These are phyloP conservation scores for Lippia alba DNA, from an alignment of 305 asterid species.

Conservation along the genomic window DNA sequence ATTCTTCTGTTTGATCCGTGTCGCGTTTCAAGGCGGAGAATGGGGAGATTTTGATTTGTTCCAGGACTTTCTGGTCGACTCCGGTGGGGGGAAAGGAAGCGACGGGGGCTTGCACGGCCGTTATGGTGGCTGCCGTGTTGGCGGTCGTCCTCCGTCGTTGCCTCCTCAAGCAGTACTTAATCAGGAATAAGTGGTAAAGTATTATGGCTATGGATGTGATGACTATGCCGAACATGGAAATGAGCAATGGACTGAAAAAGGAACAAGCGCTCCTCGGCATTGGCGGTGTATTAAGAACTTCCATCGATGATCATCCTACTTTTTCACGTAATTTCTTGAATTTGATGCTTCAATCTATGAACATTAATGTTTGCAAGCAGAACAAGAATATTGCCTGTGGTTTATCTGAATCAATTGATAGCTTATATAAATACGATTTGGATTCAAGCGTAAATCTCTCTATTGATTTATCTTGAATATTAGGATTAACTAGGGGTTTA, in stretches of 20 bases:
- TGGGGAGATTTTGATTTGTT: conserved; percentile 52
- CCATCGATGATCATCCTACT: conserved; percentile 49
- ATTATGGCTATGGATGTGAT: conserved; percentile 41
- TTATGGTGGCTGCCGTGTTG: neutral
- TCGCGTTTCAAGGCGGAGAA: conserved; percentile 38
- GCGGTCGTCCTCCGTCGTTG: conserved; percentile 23
- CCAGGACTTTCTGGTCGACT: conserved; percentile 54
- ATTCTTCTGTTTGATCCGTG: conserved; percentile 51
- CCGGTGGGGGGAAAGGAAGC: conserved; percentile 33
- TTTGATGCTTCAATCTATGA: neutral
- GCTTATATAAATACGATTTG: too few relatives aligned
- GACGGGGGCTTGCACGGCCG: conserved; percentile 1
- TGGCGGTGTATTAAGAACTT: conserved; percentile 41
- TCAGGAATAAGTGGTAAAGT: conserved; percentile 57
- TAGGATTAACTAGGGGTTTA: conserved; percentile 9
- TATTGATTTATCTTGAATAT: neutral
- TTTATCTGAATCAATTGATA: too few relatives aligned
- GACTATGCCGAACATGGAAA: conserved; percentile 55
- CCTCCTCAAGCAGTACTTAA: conserved; percentile 48
- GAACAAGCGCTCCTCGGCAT: conserved; percentile 1
- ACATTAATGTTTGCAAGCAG: neutral
- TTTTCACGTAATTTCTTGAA: neutral
- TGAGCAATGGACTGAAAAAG: conserved; percentile 45
- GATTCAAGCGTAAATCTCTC: neutral
- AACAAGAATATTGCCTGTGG: neutral